These are phyloP conservation scores for Yamadazyma diospyri DNA, from an alignment of 1,139 yeast genomes.

Conservation along the genomic window DNA sequence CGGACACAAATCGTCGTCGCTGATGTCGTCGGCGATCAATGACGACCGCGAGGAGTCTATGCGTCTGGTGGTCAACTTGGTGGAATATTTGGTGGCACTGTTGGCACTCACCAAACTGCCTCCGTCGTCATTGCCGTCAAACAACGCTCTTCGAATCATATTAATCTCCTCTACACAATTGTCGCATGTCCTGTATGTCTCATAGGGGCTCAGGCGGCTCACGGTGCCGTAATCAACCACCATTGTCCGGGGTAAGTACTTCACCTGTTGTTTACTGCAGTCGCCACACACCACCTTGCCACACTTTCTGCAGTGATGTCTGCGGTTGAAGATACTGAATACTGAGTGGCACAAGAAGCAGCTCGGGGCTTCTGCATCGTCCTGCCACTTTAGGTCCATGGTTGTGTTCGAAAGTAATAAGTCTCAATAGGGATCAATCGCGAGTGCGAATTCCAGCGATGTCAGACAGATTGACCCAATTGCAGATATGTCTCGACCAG, in stretches of 20 bases:
- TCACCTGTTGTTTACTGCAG: conserved; percentile 52
- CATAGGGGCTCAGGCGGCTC: conserved; percentile 24
- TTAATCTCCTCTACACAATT: conserved; percentile 61
- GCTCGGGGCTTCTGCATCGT: conserved; percentile 55
- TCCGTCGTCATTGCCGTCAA: conserved; percentile 15
- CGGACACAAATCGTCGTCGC: conserved; percentile 42
- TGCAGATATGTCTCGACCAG: conserved; percentile 89
- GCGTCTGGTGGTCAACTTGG: conserved; percentile 18
- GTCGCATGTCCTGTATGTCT: conserved; percentile 64
- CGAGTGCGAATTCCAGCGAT: conserved; percentile 29
- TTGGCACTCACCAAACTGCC: conserved; percentile 3
- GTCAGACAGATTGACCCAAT: conserved; percentile 89
- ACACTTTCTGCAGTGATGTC: conserved; percentile 91
- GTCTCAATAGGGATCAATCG: too few species aligned
- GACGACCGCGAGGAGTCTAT: conserved; percentile 17
- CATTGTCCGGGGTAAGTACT: conserved; percentile 39
- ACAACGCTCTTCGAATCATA: conserved; percentile 51
- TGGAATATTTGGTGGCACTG: conserved; percentile 25
- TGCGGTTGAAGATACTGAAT: conserved; percentile 68
- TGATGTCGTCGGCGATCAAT: conserved; percentile 15
- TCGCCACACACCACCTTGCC: conserved; percentile 71
- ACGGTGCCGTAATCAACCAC: conserved; percentile 28
- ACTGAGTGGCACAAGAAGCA: conserved; percentile 60
- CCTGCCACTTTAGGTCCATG: conserved; percentile 59
- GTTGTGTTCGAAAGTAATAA: not conserved